phyloP scores from a whole-genome alignment of 768 basidiomycete genomes.

The Leccinum sublutescens region DNA sequence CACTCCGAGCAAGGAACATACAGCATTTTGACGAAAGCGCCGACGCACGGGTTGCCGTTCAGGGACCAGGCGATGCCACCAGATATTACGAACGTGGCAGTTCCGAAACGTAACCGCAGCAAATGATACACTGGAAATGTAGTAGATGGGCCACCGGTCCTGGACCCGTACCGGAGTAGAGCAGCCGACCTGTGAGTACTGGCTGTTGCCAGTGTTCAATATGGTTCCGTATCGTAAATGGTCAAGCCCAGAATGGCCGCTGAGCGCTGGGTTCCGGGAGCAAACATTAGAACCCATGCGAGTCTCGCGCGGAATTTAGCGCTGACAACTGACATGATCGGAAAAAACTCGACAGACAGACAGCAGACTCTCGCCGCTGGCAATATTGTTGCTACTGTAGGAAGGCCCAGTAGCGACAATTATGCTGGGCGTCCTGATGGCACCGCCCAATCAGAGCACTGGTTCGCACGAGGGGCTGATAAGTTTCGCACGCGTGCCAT shows the following conservation, averaged over 20 bases:
- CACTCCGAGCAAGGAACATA: neutral
- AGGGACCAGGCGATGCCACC: conserved; percentile 19
- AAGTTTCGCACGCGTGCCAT: neutral
- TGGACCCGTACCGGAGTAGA: neutral
- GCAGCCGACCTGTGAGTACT: neutral
- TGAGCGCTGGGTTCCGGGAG: neutral
- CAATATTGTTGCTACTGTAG: neutral
- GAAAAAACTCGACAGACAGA: neutral
- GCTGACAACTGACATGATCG: neutral
- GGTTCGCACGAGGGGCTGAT: neutral
- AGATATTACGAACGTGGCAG: conserved; percentile 7
- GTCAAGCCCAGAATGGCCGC: neutral
- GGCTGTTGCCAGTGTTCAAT: neutral
- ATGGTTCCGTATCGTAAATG: neutral
- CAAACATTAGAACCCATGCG: neutral
- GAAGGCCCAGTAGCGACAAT: neutral
- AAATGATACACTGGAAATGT: conserved; percentile 1
- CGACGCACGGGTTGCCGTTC: conserved; percentile 6
- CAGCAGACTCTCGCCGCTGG: neutral
- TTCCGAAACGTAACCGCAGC: conserved; percentile 10
- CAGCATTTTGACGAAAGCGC: conserved; percentile 8
- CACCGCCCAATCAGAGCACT: neutral
- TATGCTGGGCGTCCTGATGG: neutral
- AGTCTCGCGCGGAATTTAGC: neutral
- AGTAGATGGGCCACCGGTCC: neutral